Evolutionary conservation across 768 basidiomycete genomes (phyloP), one percentile per base, ranked within the genome.

Genomic region (Phylloporus sp.): DNA sequence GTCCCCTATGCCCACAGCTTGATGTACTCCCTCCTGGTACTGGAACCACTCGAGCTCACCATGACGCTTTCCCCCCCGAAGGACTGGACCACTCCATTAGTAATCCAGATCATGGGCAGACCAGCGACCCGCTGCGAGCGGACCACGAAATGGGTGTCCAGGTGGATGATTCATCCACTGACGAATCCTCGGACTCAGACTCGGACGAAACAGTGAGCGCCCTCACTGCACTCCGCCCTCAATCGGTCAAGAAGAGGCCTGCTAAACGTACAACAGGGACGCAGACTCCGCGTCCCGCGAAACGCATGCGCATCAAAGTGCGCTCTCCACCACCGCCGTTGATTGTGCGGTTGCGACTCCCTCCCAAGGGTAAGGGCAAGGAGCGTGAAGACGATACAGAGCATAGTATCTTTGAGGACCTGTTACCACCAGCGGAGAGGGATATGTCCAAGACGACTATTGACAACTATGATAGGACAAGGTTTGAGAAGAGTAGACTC

Each of bases 391-490:
- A 85, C 9, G 85, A 85, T 7, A 72, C 75, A 24, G 67, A 70
- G 11, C 68, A 72, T 38, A 84, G 85, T 23, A 74, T 93, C 45
- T 97, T 95, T 62, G 94, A 97, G 42, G 94, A 93, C 20, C 76
- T 95, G 35, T 75, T 98, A 31, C 69, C 68, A 13, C 69, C 75
- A 2, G 75, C 75, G 16, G 88, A 95, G 49, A 80, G 91, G 31
- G 91, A 92, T 63, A 85, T 79, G 39, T 71, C 75, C 20, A 84
- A 81, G 63, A 92, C 93, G 8, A 66, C 67, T 0, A 86, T 95
- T 24, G 66, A 69, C 4, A 69, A 71, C 27, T 57, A 60, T 5
- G 93, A 95, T 67, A 84, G 86, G 60, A 65, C 74, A 43, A 76
- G 79, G 45, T 97, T 90, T 64, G 89, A 93, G 58, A 75, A 76